These are phyloP conservation scores for Diaporthe citrichinensis DNA, from an alignment of 2,329 filamentous ascomycete species.

Conservation along the genomic window DNA sequence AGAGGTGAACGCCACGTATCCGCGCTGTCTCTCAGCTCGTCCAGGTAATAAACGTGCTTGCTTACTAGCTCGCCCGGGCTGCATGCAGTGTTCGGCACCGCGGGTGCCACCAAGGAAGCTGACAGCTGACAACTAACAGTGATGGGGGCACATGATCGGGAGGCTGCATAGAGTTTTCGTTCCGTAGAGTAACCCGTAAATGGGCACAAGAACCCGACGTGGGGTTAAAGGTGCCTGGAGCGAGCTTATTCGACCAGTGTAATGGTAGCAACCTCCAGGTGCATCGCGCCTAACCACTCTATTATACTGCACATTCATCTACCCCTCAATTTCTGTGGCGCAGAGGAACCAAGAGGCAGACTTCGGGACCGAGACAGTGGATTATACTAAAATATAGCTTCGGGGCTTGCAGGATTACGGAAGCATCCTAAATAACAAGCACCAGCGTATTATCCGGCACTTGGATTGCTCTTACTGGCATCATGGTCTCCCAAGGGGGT, in stretches of 20 bases:
- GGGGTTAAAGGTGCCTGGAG: not conserved
- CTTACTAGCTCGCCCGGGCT: not conserved
- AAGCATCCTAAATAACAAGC: not conserved
- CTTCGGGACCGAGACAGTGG: not conserved
- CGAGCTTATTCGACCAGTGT: not conserved
- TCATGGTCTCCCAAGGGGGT: no score
- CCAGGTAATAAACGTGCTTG: not conserved
- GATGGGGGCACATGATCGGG: conserved; percentile 3
- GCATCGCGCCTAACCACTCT: not conserved
- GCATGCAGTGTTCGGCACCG: conserved; percentile 30
- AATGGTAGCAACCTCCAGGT: not conserved
- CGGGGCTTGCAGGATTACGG: not conserved
- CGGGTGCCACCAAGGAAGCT: conserved; percentile 8
- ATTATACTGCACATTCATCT: not conserved
- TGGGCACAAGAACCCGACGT: not conserved
- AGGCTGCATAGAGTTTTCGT: conserved; percentile 4
- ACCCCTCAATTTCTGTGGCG: not conserved
- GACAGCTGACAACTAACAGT: conserved; percentile 23
- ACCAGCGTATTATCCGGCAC: not conserved
- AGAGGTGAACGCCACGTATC: not conserved
- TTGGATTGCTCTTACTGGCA: not conserved
- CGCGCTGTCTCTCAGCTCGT: conserved; percentile 10
- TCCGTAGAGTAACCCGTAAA: not conserved
- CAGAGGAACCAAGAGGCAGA: not conserved
- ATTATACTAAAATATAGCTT: not conserved